A percentile compares a stretch with the other conserved stretches of the same genome.
Conservation (phyloP, 805 yeast genomes). For the Gaillardinia entomophila region DNA sequence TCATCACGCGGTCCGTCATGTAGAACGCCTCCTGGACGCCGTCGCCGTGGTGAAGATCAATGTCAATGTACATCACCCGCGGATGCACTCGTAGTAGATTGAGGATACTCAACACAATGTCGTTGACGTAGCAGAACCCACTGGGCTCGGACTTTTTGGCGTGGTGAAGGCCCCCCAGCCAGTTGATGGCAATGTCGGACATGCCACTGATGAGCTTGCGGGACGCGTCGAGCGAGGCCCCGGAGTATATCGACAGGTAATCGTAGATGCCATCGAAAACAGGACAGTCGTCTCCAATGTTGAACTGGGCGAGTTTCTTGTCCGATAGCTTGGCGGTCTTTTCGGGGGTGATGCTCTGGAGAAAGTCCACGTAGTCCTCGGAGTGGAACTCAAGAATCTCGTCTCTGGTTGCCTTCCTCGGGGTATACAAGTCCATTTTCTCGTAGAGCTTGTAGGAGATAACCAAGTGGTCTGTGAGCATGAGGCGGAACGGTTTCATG, state of each 20-base stretch:
- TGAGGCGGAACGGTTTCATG: constrained; percentile 94
- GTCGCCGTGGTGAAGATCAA: constrained; percentile 95
- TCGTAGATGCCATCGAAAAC: constrained; percentile 93
- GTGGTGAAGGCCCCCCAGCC: constrained; percentile 96
- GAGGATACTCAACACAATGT: constrained; percentile 83
- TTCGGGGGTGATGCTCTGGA: constrained; percentile 73
- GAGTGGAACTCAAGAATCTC: constrained; percentile 82
- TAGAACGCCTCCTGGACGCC: constrained; percentile 98
- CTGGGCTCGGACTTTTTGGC: constrained; percentile 93
- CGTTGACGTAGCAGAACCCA: constrained; percentile 94
- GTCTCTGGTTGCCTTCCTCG: constrained; percentile 74
- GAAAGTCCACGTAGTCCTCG: constrained; percentile 76
- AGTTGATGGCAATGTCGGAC: constrained; percentile 91
- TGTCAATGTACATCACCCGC: constrained; percentile 87
- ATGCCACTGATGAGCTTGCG: constrained; percentile 78
- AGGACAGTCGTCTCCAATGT: constrained; percentile 92
- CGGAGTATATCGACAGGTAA: constrained; percentile 82
- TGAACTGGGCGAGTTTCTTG: constrained; percentile 59
- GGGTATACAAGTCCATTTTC: constrained; percentile 83
- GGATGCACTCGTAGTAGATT: constrained; percentile 85
- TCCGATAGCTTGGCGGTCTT: constrained; percentile 53
- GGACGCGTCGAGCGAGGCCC: constrained; percentile 92
- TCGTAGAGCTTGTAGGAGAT: constrained; percentile 80
- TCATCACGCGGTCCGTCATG: constrained; percentile 93
- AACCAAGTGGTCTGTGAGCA: constrained; percentile 90